Percentiles rank a stretch among this genome's conserved stretches.
phyloP scores from a whole-genome alignment of 2,329 filamentous ascomycete species.

The Plenodomus lindquistii region DNA sequence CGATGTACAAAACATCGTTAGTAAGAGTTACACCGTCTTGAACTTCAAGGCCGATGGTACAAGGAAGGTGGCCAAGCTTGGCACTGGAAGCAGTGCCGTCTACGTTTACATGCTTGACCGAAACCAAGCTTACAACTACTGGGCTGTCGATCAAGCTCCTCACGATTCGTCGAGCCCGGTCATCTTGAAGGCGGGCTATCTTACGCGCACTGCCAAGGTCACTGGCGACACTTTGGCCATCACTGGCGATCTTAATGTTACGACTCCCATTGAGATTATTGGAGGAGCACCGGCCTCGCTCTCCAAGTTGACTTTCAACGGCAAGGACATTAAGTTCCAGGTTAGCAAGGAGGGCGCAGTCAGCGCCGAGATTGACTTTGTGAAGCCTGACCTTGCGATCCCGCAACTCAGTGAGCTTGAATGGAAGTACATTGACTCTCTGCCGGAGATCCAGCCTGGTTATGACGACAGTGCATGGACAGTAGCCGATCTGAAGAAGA shows the following conservation, averaged over 20 bases:
- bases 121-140: conserved; percentile 70
- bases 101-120: conserved; percentile 65
- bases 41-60: conserved; percentile 61
- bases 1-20: conserved; percentile 42
- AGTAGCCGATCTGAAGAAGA: conserved; percentile 59
- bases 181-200: conserved; percentile 67
- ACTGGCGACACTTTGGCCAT: conserved; percentile 62
- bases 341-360: conserved; percentile 53
- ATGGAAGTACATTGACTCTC: conserved; percentile 72
- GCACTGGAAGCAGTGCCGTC: conserved; percentile 47
- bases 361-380: conserved; percentile 56
- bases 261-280: conserved; percentile 69
- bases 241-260: conserved; percentile 72
- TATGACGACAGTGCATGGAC: conserved; percentile 75
- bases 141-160: conserved; percentile 59
- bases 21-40: conserved; percentile 51
- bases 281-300: conserved; percentile 59
- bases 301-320: conserved; percentile 66
- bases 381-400: conserved; percentile 55
- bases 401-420: conserved; percentile 62
- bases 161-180: conserved; percentile 46
- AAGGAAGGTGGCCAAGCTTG: conserved; percentile 57
- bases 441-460: conserved; percentile 66
- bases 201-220: conserved; percentile 64
- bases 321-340: conserved; percentile 46